A percentile compares a stretch with the other conserved stretches of the same genome.
These are phyloP conservation scores for Byssochlamys sp. DNA, from an alignment of 2,329 filamentous ascomycete genomes.

Conservation along the genomic window DNA sequence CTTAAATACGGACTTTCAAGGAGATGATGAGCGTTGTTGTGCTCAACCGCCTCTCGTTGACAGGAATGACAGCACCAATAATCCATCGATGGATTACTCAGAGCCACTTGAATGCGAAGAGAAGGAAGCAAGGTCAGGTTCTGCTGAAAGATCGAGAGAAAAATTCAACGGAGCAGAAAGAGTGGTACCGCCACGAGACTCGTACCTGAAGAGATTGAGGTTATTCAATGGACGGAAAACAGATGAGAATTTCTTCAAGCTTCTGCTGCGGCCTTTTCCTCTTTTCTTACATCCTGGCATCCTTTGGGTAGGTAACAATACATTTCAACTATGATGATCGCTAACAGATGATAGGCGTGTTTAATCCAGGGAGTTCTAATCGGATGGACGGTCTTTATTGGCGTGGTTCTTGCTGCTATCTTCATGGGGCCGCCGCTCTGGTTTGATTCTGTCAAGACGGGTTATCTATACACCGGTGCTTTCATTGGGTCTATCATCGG, in stretches of 20 bases:
- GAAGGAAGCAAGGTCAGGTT: neutral
- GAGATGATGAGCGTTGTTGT: slow-evolving; percentile 19
- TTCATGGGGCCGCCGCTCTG: slow-evolving; percentile 72
- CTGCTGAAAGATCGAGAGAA: neutral
- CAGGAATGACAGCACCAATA: slow-evolving; percentile 1
- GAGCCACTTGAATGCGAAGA: neutral
- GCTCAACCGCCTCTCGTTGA: slow-evolving; percentile 1
- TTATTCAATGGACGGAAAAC: slow-evolving; percentile 77
- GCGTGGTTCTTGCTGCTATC: slow-evolving; percentile 69
- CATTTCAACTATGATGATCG: neutral
- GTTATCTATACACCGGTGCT: slow-evolving; percentile 77
- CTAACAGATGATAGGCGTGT: slow-evolving; percentile 35
- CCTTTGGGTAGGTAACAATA: slow-evolving; percentile 49
- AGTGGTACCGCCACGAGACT: slow-evolving; percentile 39
- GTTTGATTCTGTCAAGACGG: slow-evolving; percentile 70
- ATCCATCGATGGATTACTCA: neutral
- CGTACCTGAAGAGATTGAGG: slow-evolving; percentile 52
- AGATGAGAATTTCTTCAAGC: slow-evolving; percentile 59
- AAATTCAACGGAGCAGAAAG: neutral
- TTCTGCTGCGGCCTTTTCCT: slow-evolving; percentile 64
- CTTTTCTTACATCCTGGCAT: slow-evolving; percentile 78
- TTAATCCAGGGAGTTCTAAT: slow-evolving; percentile 83
- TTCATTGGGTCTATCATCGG: slow-evolving; percentile 75
- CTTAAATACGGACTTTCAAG: slow-evolving; percentile 60
- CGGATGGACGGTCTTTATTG: slow-evolving; percentile 90